Base-by-base conservation (phyloP, 352 stramenopile genomes). In the Phytophthora ramorum region DNA sequence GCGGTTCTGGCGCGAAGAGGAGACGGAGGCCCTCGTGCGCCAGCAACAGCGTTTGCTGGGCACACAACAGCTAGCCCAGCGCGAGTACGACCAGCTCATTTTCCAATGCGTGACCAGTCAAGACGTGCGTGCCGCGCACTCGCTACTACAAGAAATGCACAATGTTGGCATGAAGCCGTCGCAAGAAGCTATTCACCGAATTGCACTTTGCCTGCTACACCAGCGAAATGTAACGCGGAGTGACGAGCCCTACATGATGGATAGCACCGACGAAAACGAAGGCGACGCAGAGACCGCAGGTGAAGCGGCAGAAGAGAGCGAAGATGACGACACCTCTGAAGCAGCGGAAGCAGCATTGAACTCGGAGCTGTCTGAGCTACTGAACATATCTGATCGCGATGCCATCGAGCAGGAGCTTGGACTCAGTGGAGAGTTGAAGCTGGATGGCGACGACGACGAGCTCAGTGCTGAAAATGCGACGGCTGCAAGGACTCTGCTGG, bases 91-190 rank as follows among this genome's bases (percentile, higher is more conserved):
- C 37, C 68, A 85, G 37, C 66, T 92, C 38, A 87, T 94, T 48
- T 91, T 92, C 59, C 71, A 81, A 49, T 72, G 78, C 12, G 80
- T 85, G 22, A 78, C 75, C 24, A 69, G 73, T 13, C 63, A 78
- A 26, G 74, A 94, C 37, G 44, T 91, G 10, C 65, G 68, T 6
- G 70, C 76, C 4, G 84, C 83, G 26, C 85, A 82, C 70, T 73
- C 73, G 24, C 57, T 96, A 34, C 53, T 96, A 45, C 83, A 94
- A 58, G 82, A 93, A 53, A 90, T 96, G 83, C 87, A 96, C 63
- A 92, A 91, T 70, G 78, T 71, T 7, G 87, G 85, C 17, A 64
- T 85, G 55, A 74, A 83, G 48, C 87, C 87, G 24, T 85, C 75
- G 8, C 63, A 81, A 24, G 74, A 86, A 51, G 89, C 84, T 20